Percentiles rank a stretch among this genome's conserved stretches.
phyloP scores from a whole-genome alignment of 495 filamentous ascomycete genomes.

The Xylaria curta region DNA sequence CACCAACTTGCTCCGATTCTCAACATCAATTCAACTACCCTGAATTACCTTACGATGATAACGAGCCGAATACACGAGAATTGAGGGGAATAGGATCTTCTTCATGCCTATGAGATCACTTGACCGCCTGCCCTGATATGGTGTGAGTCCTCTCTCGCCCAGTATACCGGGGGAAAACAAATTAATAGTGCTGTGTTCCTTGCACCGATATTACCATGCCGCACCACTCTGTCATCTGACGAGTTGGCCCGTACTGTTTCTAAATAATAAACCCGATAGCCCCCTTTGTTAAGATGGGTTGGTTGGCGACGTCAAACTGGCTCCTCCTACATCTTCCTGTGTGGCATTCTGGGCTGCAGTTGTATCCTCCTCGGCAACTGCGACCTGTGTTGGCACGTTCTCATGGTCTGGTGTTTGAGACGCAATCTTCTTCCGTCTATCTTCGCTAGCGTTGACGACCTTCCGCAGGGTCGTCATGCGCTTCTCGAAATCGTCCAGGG shows the following conservation, averaged over 20 bases:
- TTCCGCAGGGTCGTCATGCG: constrained; percentile 61
- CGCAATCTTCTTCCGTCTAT: constrained; percentile 40
- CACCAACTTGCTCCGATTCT: not conserved
- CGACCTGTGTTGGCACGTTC: not conserved
- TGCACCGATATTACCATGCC: not conserved
- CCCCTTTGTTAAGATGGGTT: not conserved
- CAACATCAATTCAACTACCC: not conserved
- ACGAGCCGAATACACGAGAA: constrained; percentile 1
- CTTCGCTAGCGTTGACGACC: constrained; percentile 54
- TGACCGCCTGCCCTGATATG: not conserved
- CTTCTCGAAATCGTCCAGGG: constrained; percentile 73
- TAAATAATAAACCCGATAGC: not conserved
- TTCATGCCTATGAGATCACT: not conserved
- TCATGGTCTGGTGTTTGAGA: not conserved
- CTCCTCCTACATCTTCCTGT: not conserved
- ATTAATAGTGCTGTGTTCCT: not conserved
- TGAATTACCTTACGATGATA: not conserved
- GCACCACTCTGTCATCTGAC: not conserved
- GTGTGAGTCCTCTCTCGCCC: no score
- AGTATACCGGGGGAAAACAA: not conserved
- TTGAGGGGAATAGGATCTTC: not conserved
- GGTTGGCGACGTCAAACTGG: not conserved
- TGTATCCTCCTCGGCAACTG: not conserved
- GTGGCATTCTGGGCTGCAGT: not conserved
- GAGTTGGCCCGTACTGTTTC: constrained; percentile 7